phyloP scores from a whole-genome alignment of 2,329 filamentous ascomycete genomes.

The Thelonectria olida region DNA sequence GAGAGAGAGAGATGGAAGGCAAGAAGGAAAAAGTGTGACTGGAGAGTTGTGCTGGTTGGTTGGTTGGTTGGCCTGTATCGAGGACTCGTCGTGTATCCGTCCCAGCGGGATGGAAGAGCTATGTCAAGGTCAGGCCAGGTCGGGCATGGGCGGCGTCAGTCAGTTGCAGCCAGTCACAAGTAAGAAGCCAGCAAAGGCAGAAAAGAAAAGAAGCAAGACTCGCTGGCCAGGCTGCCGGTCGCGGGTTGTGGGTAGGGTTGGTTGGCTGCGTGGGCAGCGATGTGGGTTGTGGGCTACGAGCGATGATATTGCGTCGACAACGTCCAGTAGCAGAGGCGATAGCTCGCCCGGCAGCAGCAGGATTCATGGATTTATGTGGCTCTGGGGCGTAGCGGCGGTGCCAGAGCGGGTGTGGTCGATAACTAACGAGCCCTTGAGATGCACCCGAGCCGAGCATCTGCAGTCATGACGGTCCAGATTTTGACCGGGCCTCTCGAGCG shows the following conservation, averaged over 20 bases:
- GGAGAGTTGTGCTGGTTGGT: slow-evolving; percentile 8
- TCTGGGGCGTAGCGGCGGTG: slow-evolving; percentile 19
- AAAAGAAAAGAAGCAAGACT: slow-evolving; percentile 2
- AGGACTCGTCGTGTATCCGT: slow-evolving; percentile 24
- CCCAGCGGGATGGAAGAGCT: slow-evolving; percentile 35
- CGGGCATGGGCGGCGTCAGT: slow-evolving; percentile 27
- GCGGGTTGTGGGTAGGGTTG: background rate
- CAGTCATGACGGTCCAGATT: slow-evolving; percentile 2
- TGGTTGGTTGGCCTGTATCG: slow-evolving; percentile 6
- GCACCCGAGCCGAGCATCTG: slow-evolving; percentile 5
- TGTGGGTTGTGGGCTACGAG: slow-evolving; percentile 5
- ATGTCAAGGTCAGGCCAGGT: slow-evolving; percentile 36
- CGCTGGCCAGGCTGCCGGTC: slow-evolving; percentile 18
- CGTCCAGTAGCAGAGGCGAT: background rate
- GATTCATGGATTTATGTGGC: slow-evolving; percentile 11
- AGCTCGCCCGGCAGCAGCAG: background rate
- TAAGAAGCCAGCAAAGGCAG: slow-evolving; percentile 4
- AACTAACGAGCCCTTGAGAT: background rate
- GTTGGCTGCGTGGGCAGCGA: background rate
- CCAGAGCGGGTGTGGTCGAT: slow-evolving; percentile 12
- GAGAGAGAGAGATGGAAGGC: background rate
- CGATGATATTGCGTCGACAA: background rate
- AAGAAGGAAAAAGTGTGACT: background rate
- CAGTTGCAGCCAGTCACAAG: slow-evolving; percentile 16
- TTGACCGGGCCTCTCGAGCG: slow-evolving; percentile 6